These are phyloP conservation scores for Monosporozyma solicola DNA, from an alignment of 805 yeast genomes.

Conservation along the genomic window DNA sequence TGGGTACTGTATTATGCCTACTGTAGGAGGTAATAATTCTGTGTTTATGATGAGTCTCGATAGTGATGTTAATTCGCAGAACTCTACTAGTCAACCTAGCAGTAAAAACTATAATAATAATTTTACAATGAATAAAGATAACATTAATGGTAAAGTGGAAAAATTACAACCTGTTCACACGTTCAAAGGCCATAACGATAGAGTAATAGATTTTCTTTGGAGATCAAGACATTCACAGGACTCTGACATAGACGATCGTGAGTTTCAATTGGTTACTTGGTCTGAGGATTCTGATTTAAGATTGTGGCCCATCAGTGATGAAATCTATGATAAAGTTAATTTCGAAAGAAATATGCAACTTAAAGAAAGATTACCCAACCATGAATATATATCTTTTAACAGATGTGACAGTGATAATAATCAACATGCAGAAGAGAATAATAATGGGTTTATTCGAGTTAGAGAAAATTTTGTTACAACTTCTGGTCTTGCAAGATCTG, in stretches of 20 bases:
- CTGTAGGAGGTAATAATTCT: constrained; percentile 67
- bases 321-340: constrained; percentile 38
- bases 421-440: not conserved
- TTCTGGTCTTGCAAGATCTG: constrained; percentile 28
- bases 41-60: constrained; percentile 30
- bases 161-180: constrained; percentile 44
- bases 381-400: constrained; percentile 41
- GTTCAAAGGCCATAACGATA: constrained; percentile 76
- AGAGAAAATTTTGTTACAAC: constrained; percentile 35
- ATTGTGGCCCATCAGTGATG: constrained; percentile 62
- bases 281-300: constrained; percentile 78
- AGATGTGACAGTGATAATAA: constrained; percentile 38
- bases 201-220: constrained; percentile 86
- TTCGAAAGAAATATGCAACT: constrained; percentile 34
- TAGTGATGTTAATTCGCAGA: constrained; percentile 5
- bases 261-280: constrained; percentile 91
- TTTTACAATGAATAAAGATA: not conserved
- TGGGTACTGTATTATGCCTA: constrained; percentile 84
- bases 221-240: constrained; percentile 48
- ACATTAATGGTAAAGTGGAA: constrained; percentile 19
- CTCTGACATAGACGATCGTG: constrained; percentile 52
- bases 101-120: constrained; percentile 6
- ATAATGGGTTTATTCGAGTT: constrained; percentile 18
- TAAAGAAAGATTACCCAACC: constrained; percentile 34
- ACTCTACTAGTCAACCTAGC: not conserved